These are phyloP conservation scores for Tephrocybe sp. DNA, from an alignment of 768 basidiomycete genomes.

Conservation along the genomic window DNA sequence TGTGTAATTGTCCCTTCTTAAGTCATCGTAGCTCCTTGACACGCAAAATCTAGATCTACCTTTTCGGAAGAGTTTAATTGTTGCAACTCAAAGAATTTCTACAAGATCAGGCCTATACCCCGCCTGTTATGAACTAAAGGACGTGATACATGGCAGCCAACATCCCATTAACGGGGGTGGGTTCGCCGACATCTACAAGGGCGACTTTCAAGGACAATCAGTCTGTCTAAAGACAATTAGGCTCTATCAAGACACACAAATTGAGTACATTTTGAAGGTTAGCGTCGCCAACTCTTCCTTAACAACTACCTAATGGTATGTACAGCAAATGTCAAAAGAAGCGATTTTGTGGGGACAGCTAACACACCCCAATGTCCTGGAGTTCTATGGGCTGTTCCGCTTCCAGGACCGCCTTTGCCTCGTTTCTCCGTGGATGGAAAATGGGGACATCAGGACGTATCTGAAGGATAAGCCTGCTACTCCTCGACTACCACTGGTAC, in stretches of 20 bases:
- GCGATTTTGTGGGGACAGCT: conserved; percentile 9
- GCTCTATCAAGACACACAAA: not conserved
- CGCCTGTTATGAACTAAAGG: not conserved
- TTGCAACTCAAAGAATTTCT: not conserved
- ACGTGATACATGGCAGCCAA: not conserved
- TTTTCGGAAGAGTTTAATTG: not conserved
- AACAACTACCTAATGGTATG: not conserved
- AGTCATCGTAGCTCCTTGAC: not conserved
- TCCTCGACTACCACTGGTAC: not conserved
- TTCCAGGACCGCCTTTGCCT: conserved; percentile 7
- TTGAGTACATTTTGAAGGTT: not conserved
- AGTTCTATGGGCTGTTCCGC: conserved; percentile 13
- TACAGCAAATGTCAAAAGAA: not conserved
- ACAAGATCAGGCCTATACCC: not conserved
- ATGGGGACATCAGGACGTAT: conserved; percentile 4
- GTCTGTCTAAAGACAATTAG: conserved; percentile 4
- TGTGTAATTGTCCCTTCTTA: not conserved
- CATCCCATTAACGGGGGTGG: not conserved
- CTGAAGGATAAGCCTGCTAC: not conserved
- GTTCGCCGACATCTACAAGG: conserved; percentile 1
- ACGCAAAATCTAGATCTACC: not conserved
- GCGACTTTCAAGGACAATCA: not conserved
- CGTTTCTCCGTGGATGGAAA: conserved; percentile 14
- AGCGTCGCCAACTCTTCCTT: not conserved
- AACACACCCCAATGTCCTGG: conserved; percentile 8